Evolutionary conservation across 169 alveolate species (phyloP).

Genomic region (Plasmodium inui): DNA sequence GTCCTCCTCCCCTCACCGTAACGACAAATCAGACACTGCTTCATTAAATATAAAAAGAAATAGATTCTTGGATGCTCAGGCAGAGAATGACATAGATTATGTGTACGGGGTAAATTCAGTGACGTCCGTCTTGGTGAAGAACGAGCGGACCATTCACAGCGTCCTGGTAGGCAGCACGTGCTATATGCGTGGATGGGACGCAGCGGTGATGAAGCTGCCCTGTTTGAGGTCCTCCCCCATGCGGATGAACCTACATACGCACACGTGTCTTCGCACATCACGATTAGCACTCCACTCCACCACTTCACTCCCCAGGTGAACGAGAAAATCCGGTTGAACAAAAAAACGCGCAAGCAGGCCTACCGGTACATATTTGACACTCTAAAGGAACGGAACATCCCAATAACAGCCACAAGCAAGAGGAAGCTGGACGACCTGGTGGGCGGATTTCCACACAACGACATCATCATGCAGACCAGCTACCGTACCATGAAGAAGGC

Average conservation of each 20-base stretch:
- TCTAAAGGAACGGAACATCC: slow-evolving; percentile 13
- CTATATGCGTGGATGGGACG: background rate
- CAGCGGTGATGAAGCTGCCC: background rate
- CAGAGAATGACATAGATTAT: slow-evolving; percentile 22
- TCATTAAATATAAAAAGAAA: slow-evolving; percentile 42
- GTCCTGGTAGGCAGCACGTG: slow-evolving; percentile 6
- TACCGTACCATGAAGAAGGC: slow-evolving; percentile 36
- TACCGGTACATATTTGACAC: slow-evolving; percentile 31
- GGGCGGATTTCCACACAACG: slow-evolving; percentile 58
- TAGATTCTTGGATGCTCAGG: slow-evolving; percentile 12
- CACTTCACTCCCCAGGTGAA: slow-evolving; percentile 9
- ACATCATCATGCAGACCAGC: slow-evolving; percentile 19
- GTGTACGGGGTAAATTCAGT: slow-evolving; percentile 62
- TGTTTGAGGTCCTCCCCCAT: background rate
- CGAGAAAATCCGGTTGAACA: background rate
- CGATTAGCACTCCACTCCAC: background rate
- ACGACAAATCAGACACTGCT: background rate
- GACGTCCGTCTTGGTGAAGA: slow-evolving; percentile 26
- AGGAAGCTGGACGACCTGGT: slow-evolving; percentile 39
- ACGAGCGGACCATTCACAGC: slow-evolving; percentile 23
- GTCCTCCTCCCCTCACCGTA: background rate
- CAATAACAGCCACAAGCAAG: background rate
- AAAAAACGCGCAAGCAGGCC: slow-evolving; percentile 25
- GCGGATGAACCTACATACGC: background rate
- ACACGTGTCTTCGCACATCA: background rate